Base-by-base conservation (phyloP, 768 basidiomycete species). In the Pulveroboletus ravenelii region DNA sequence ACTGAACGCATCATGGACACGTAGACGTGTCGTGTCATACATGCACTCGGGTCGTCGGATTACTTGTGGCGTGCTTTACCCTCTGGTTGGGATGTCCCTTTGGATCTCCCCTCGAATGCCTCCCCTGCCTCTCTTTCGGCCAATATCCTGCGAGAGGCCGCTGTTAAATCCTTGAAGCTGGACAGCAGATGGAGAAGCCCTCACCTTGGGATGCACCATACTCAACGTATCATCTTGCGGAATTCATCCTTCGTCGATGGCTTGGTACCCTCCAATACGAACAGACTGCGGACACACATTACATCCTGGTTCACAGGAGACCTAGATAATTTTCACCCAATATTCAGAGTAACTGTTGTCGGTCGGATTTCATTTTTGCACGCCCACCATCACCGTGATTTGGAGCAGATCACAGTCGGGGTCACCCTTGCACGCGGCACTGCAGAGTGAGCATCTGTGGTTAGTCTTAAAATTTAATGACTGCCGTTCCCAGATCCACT, bases 21-120 rank as follows among this genome's bases (percentile, higher is more conserved):
- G 69, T 63, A 84, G 79, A 76, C 78, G 63, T 80, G 80, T 73
- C 82, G 81, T 75, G 76, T 67, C 52, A 65, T 82, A 51, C 75
- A 84, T 67, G 73, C 74, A n/a, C 72, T 78, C 38, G 74, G 72
- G 13, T 72, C 70, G 43, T 64, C 64, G 36, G 77, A 84, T 59
- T 80, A 80, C 61, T 62, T 80, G 35, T 83, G 81, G 80, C 81
- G 78, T 71, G 72, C 31, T 55, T 78, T 48, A 20, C 50, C 59
- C 36, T 48, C 52, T 10, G 25, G 52, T 18, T 60, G 67, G 51
- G 69, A 69, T 32, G 52, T 77, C 30, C 73, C 76, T 3, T 41
- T 74, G 29, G 75, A 80, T 59, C 58, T 78, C 0, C 72, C 75
- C 27, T 52, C 58, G 14, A 66, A 72, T 43, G 55, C 50, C 13